Evolutionary conservation across 345 rosid species (phyloP).

Genomic region (Cardamine chenopodiifolia): DNA sequence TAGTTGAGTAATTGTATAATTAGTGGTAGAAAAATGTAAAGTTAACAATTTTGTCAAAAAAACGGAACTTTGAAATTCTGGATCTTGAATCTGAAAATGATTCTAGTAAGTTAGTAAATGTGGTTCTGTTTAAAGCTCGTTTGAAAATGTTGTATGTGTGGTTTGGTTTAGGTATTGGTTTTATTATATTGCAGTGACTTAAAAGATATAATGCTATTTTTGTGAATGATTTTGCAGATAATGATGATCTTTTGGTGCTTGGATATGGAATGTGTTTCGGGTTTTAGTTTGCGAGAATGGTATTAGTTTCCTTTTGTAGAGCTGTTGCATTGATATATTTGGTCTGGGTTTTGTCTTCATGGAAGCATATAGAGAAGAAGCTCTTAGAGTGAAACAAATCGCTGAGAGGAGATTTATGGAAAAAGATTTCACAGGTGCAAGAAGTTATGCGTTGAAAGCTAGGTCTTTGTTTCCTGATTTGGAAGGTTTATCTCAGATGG

Average conservation of each 20-base stretch:
- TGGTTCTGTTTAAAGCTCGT: constrained; percentile 8
- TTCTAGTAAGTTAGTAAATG: background rate
- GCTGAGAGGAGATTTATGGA: constrained; percentile 88
- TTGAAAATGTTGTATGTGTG: constrained; percentile 31
- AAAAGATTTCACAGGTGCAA: constrained; percentile 77
- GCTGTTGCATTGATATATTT: constrained; percentile 37
- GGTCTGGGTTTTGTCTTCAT: constrained; percentile 46
- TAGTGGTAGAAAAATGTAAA: constrained; percentile 23
- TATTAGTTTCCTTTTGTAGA: constrained; percentile 44
- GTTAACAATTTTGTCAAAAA: constrained; percentile 14
- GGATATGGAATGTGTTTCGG: constrained; percentile 35
- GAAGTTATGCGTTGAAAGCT: constrained; percentile 80
- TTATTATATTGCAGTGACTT: background rate
- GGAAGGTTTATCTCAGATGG: constrained; percentile 93
- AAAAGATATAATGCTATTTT: constrained; percentile 18
- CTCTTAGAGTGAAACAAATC: constrained; percentile 75
- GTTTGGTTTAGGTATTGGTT: constrained; percentile 29
- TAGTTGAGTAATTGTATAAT: constrained; percentile 18
- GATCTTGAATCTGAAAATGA: constrained; percentile 21
- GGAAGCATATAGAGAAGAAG: constrained; percentile 81
- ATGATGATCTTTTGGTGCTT: constrained; percentile 42
- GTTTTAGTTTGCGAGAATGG: constrained; percentile 39
- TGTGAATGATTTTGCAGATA: constrained; percentile 54
- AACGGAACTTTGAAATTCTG: constrained; percentile 8
- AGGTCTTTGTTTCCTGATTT: constrained; percentile 71